Base-by-base conservation (phyloP, 1,284 basidiomycete genomes). In the Cryptococcus jaspeensis region DNA sequence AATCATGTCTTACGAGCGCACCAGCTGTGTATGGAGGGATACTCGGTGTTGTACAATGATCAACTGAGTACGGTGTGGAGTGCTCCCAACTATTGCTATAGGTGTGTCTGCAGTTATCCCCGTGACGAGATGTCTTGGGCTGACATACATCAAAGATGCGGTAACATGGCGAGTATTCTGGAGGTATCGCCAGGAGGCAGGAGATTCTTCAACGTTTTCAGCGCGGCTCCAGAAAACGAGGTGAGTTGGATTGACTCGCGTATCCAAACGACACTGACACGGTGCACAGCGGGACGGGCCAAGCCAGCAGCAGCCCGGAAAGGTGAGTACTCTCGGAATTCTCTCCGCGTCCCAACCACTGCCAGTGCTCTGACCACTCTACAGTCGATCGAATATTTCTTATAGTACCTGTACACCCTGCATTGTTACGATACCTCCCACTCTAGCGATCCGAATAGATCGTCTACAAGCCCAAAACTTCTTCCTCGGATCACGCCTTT, bases 11-110 rank as follows among this genome's bases (percentile, higher is more conserved):
- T 99, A 15, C 89, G 96, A 28, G 96, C 96, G 16, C 96, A 99
- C 77, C 96, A 99, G 73, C 84, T 99, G 5, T 99, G 96, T 78
- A 98, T 99, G 96, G 96, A 99, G 79, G 96, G 96, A 2, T 99
- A 92, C 77, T 86, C 88, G 23, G 92, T 94, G 4, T 81, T 98
- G 37, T 99, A 97, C 77, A 92, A 95, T 75, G 89, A 93, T 67
- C 88, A 91, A 66, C 84, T 99, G 46, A 93, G 91, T 25, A 99
- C 96, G 0, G 96, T 99, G 2, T 99, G 96, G 96, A 92, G 88
- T 38, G 96, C 94, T 43, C 95, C 95, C 18, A 99, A 99, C 75
- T 99, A 99, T 74, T 99, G 96, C 64, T 84, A 78, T 55, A 62
- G 75, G 75, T 78, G 45, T 58, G 74, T 64, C 47, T 18, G 20